A percentile compares a stretch with the other conserved stretches of the same genome.
Evolutionary conservation across 129 eudicot species (phyloP).

Genomic region (Pulicaria dysenterica): DNA sequence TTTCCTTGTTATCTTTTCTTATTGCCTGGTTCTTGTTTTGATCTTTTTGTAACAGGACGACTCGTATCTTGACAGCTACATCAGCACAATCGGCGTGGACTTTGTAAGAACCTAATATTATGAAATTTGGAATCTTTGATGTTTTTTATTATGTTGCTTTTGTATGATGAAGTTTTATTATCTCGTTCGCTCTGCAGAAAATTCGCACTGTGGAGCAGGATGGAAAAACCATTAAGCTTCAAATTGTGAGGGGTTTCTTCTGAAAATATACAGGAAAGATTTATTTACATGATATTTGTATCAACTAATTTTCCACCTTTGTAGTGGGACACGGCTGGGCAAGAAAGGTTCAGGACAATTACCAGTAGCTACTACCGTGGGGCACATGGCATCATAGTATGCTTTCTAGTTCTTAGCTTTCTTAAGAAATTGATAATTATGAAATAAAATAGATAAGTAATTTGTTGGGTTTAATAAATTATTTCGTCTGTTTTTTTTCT

Average conservation of each 20-base stretch:
- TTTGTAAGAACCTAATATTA: conserved; percentile 36
- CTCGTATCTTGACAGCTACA: conserved; percentile 49
- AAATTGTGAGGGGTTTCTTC: conserved; percentile 41
- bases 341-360: conserved; percentile 89
- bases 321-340: conserved; percentile 97
- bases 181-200: conserved; percentile 31
- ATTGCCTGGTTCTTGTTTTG: conserved; percentile 3
- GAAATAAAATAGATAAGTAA: conserved; percentile 4
- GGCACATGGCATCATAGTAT: conserved; percentile 91
- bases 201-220: conserved; percentile 50
- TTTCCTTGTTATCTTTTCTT: neutral
- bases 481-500: neutral
- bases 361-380: conserved; percentile 97
- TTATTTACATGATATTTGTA: neutral
- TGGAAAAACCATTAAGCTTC: conserved; percentile 48
- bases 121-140: neutral
- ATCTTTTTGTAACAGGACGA: conserved; percentile 59
- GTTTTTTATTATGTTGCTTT: conserved; percentile 20
- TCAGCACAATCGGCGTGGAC: conserved; percentile 50
- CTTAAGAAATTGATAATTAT: neutral
- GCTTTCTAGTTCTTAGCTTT: conserved; percentile 28
- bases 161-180: conserved; percentile 6
- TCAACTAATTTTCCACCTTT: conserved; percentile 15
- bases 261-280: neutral
- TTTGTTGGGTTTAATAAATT: conserved; percentile 3